phyloP scores from a whole-genome alignment of 2,329 filamentous ascomycete species.

The Penicillium fuscoglaucum region DNA sequence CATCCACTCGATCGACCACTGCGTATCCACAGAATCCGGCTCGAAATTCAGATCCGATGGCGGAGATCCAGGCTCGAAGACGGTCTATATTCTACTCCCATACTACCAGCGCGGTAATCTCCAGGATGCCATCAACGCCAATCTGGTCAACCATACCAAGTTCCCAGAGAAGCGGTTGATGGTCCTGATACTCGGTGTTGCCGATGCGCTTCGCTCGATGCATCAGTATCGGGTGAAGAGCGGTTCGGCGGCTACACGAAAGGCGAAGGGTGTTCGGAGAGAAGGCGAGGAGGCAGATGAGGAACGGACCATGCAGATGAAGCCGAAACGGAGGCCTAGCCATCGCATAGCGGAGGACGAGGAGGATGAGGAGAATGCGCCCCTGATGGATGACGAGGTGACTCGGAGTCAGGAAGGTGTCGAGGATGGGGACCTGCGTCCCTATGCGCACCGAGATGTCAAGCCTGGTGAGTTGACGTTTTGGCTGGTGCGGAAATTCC shows the following conservation, averaged over 20 bases:
- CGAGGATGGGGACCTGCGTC: conserved; percentile 67
- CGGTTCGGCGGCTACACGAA: conserved; percentile 55
- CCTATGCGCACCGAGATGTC: conserved; percentile 94
- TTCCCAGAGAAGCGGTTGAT: conserved; percentile 89
- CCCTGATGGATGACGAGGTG: conserved; percentile 78
- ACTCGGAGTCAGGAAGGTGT: conserved; percentile 66
- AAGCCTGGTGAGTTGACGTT: conserved; percentile 71
- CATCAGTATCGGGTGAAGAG: conserved; percentile 75
- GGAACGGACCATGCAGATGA: conserved; percentile 41
- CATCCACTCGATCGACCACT: conserved; percentile 81
- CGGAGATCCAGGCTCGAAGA: conserved; percentile 69
- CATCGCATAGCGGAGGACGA: conserved; percentile 59
- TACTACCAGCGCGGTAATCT: conserved; percentile 95
- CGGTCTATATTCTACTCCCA: conserved; percentile 92
- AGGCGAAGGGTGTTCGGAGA: conserved; percentile 56
- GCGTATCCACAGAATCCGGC: conserved; percentile 70
- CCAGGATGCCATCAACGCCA: conserved; percentile 98
- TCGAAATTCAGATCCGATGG: conserved; percentile 57
- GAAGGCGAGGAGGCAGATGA: conserved; percentile 58
- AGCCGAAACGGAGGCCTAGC: conserved; percentile 44
- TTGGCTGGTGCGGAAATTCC: background rate
- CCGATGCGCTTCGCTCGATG: conserved; percentile 83
- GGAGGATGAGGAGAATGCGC: conserved; percentile 78
- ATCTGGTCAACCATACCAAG: conserved; percentile 87
- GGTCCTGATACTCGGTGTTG: conserved; percentile 88